These are phyloP conservation scores for Apophysomyces trapeziformis DNA, from an alignment of 371 early-diverging fungal genomes.

Conservation along the genomic window DNA sequence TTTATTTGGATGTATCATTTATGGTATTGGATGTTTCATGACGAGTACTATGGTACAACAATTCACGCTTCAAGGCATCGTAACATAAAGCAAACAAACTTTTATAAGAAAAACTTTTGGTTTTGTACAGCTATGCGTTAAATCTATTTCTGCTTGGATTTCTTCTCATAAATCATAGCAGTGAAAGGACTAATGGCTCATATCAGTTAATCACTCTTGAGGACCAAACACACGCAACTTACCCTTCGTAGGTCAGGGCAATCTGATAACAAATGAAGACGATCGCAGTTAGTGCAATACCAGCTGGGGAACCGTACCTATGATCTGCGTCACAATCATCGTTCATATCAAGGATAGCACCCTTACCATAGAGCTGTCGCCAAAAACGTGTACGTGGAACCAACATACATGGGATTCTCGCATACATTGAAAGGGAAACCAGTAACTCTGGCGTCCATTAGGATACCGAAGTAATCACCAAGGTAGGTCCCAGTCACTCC, in stretches of 20 bases:
- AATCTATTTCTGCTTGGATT: conserved; percentile 31
- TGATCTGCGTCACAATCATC: not conserved
- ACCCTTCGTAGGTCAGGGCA: conserved; percentile 83
- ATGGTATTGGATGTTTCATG: conserved; percentile 23
- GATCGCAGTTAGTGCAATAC: conserved; percentile 69
- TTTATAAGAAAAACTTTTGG: not conserved
- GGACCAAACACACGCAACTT: conserved; percentile 27
- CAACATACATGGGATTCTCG: conserved; percentile 94
- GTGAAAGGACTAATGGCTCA: conserved; percentile 67
- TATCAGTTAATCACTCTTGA: not conserved
- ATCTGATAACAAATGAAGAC: conserved; percentile 77
- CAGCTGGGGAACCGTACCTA: conserved; percentile 70
- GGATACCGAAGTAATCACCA: conserved; percentile 93
- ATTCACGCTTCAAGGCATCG: not conserved
- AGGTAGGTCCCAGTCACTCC: conserved; percentile 93
- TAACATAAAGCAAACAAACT: not conserved
- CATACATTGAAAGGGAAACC: conserved; percentile 91
- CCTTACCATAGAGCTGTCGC: conserved; percentile 84
- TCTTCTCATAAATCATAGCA: conserved; percentile 77
- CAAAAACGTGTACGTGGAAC: conserved; percentile 88
- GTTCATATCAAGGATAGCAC: not conserved
- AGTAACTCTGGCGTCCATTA: conserved; percentile 87
- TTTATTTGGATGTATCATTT: conserved; percentile 25
- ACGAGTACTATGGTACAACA: conserved; percentile 20
- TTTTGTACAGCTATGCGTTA: too few species aligned